These are phyloP conservation scores for Aspergillus tamarii DNA, from an alignment of 2,329 filamentous ascomycete genomes.

Conservation along the genomic window DNA sequence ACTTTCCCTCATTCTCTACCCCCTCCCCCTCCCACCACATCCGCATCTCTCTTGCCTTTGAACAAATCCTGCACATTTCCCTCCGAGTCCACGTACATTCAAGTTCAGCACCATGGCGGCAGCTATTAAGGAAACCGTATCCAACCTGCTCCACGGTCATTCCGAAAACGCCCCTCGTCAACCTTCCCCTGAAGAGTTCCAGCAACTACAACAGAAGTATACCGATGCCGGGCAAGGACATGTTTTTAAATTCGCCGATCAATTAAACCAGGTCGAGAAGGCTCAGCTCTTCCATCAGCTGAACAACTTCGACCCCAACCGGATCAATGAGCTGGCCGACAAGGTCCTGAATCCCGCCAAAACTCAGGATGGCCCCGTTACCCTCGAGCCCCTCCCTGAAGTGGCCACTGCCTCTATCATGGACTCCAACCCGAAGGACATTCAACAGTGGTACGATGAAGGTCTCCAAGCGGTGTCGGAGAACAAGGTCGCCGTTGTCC, in stretches of 20 bases:
- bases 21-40: slow-evolving; percentile 1
- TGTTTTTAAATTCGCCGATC: slow-evolving; percentile 85
- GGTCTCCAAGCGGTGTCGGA: slow-evolving; percentile 68
- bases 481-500: slow-evolving; percentile 78
- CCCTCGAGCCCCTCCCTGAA: slow-evolving; percentile 84
- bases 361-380: slow-evolving; percentile 51
- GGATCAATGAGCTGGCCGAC: slow-evolving; percentile 86
- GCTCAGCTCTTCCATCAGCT: slow-evolving; percentile 80
- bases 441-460: slow-evolving; percentile 80
- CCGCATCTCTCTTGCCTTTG: not conserved
- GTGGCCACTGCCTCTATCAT: slow-evolving; percentile 86
- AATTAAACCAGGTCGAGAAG: slow-evolving; percentile 73
- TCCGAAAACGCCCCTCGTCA: slow-evolving; percentile 46
- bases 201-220: slow-evolving; percentile 72
- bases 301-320: slow-evolving; percentile 75
- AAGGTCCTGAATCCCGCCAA: slow-evolving; percentile 78
- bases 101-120: slow-evolving; percentile 39
- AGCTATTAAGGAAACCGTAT: slow-evolving; percentile 49
- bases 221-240: slow-evolving; percentile 75
- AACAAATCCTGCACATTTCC: not conserved
- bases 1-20: not conserved
- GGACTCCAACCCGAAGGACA: slow-evolving; percentile 77
- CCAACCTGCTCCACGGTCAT: slow-evolving; percentile 50
- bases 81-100: not conserved
- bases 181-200: slow-evolving; percentile 67